These are phyloP conservation scores for Neurospora sp. DNA, from an alignment of 495 filamentous ascomycete genomes.

Conservation along the genomic window DNA sequence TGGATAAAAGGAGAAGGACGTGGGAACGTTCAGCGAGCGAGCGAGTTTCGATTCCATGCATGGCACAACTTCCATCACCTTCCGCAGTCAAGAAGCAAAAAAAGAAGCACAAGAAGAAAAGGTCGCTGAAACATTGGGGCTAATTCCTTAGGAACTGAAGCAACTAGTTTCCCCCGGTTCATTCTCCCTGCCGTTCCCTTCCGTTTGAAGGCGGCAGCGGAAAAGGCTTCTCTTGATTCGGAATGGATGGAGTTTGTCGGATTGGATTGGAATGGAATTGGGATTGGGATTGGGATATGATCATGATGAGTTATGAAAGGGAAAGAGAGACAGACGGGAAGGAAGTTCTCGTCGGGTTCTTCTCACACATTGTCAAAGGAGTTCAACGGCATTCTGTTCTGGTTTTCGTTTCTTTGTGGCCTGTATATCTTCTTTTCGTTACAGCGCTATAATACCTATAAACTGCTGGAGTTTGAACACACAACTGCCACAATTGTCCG, in stretches of 20 bases:
- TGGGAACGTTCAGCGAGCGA: neutral
- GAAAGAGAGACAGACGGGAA: neutral
- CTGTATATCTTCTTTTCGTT: neutral
- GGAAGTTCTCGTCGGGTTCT: neutral
- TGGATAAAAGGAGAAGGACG: neutral
- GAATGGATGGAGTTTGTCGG: neutral
- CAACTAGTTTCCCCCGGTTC: slow-evolving; percentile 11
- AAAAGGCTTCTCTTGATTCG: neutral
- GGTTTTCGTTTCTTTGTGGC: neutral
- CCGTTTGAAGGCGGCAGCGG: neutral
- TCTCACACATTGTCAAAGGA: neutral
- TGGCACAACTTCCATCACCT: neutral
- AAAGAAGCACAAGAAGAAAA: neutral
- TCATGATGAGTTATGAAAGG: neutral
- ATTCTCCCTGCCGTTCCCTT: neutral
- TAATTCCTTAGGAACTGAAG: slow-evolving; percentile 32
- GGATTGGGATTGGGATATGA: neutral
- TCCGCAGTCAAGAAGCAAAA: neutral
- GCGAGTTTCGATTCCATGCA: neutral
- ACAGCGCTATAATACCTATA: neutral
- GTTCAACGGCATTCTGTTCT: neutral
- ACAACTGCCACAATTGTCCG: neutral
- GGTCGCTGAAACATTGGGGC: slow-evolving; percentile 12
- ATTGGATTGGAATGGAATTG: neutral
- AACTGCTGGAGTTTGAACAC: neutral